These are phyloP conservation scores for Emergomyces orientalis DNA, from an alignment of 2,329 filamentous ascomycete species.

Conservation along the genomic window DNA sequence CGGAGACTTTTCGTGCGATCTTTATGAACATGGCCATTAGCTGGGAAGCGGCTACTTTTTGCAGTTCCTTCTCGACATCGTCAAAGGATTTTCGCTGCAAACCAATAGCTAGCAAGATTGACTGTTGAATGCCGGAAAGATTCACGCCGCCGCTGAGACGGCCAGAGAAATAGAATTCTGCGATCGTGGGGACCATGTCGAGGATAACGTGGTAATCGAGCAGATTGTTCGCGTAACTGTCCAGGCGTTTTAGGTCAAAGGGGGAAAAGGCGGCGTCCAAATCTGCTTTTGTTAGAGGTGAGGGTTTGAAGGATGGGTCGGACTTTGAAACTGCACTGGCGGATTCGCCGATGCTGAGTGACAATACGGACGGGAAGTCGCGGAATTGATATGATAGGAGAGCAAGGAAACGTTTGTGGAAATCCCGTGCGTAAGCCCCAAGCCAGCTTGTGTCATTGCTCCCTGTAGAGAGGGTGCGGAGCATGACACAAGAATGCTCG, in stretches of 20 bases:
- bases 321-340: slow-evolving; percentile 63
- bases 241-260: slow-evolving; percentile 88
- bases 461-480: slow-evolving; percentile 59
- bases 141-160: slow-evolving; percentile 58
- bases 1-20: slow-evolving; percentile 76
- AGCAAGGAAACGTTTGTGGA: slow-evolving; percentile 85
- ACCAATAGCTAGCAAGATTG: slow-evolving; percentile 81
- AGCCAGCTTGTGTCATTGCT: slow-evolving; percentile 71
- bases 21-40: slow-evolving; percentile 96
- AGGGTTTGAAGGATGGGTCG: slow-evolving; percentile 46
- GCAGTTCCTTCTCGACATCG: slow-evolving; percentile 66
- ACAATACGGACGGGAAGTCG: slow-evolving; percentile 64
- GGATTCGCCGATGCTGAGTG: slow-evolving; percentile 80
- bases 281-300: slow-evolving; percentile 59
- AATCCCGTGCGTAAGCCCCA: slow-evolving; percentile 81
- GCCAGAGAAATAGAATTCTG: slow-evolving; percentile 75
- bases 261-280: slow-evolving; percentile 73
- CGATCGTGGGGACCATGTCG: slow-evolving; percentile 77
- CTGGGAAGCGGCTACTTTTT: slow-evolving; percentile 65
- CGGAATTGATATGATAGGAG: slow-evolving; percentile 91
- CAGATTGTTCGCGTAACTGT: slow-evolving; percentile 93
- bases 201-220: slow-evolving; percentile 96
- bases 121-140: slow-evolving; percentile 73
- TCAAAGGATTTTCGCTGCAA: slow-evolving; percentile 85
- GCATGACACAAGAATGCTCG: slow-evolving; percentile 97